phyloP scores from a whole-genome alignment of 306 rosid species.

The Gynostemma pentaphyllum region DNA sequence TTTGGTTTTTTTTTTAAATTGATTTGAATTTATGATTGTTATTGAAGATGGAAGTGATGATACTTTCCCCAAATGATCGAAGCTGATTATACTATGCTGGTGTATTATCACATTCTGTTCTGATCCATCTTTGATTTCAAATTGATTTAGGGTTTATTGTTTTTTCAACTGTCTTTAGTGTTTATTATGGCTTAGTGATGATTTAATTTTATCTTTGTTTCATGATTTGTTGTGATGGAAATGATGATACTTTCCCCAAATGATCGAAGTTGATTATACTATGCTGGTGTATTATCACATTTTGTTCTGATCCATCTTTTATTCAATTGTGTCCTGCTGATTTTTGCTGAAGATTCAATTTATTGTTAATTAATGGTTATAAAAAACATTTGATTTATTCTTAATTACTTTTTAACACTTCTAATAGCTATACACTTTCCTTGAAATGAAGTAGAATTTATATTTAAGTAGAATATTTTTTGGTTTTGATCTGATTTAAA shows the following conservation, averaged over 20 bases:
- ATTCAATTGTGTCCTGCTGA: too few species aligned
- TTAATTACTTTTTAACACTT: too few species aligned
- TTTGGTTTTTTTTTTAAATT: neutral
- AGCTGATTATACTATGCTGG: constrained; percentile 9
- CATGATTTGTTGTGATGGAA: too few species aligned
- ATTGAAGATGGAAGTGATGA: neutral
- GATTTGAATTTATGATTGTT: neutral
- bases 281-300: constrained; percentile 4
- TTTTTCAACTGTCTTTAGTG: neutral
- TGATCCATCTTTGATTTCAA: neutral
- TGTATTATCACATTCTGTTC: constrained; percentile 1
- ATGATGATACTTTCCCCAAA: constrained; percentile 13
- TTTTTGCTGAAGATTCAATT: too few species aligned
- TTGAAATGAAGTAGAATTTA: too few species aligned
- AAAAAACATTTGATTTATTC: too few species aligned
- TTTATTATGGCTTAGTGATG: too few species aligned
- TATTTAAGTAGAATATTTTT: too few species aligned
- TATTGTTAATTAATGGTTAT: too few species aligned
- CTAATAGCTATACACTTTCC: too few species aligned
- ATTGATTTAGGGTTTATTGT: neutral
- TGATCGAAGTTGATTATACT: constrained; percentile 12
- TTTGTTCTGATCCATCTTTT: constrained; percentile 6
- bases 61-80: constrained; percentile 14
- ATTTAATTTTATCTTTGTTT: too few species aligned
- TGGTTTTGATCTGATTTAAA: neutral